Evolutionary conservation across 169 alveolate species (phyloP).

Genomic region (Plasmodium relictum): DNA sequence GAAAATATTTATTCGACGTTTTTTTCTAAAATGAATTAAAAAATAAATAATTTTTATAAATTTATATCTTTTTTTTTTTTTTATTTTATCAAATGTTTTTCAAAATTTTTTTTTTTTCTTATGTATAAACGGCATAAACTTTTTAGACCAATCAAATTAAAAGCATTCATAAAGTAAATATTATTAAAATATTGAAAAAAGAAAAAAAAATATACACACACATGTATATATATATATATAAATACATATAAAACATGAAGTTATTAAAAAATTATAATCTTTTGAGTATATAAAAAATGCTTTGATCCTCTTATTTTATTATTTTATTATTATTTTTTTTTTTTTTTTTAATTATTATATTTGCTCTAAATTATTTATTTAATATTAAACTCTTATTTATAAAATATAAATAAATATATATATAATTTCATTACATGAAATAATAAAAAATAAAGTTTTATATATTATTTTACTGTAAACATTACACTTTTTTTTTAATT

Average conservation of each 20-base stretch:
- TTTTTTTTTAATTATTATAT: neutral
- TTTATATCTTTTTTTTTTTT: neutral
- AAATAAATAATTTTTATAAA: neutral
- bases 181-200: conserved; percentile 24
- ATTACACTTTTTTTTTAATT: conserved; percentile 11
- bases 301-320: neutral
- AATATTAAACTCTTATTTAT: neutral
- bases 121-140: conserved; percentile 41
- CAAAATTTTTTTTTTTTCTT: conserved; percentile 7
- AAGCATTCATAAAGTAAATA: conserved; percentile 42
- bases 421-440: neutral
- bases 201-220: conserved; percentile 10
- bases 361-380: neutral
- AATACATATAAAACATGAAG: conserved; percentile 2
- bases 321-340: neutral
- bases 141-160: conserved; percentile 74
- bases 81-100: neutral
- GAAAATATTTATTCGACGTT: neutral
- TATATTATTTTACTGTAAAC: neutral
- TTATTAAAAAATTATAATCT: neutral
- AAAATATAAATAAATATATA: too few relatives aligned
- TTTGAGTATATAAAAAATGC: conserved; percentile 13
- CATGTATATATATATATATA: conserved; percentile 26
- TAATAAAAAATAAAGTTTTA: neutral
- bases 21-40: conserved; percentile 11